Evolutionary conservation across 1,284 basidiomycete species (phyloP), one percentile per base, ranked within the genome.

Genomic region (Takashimella tepidaria): DNA sequence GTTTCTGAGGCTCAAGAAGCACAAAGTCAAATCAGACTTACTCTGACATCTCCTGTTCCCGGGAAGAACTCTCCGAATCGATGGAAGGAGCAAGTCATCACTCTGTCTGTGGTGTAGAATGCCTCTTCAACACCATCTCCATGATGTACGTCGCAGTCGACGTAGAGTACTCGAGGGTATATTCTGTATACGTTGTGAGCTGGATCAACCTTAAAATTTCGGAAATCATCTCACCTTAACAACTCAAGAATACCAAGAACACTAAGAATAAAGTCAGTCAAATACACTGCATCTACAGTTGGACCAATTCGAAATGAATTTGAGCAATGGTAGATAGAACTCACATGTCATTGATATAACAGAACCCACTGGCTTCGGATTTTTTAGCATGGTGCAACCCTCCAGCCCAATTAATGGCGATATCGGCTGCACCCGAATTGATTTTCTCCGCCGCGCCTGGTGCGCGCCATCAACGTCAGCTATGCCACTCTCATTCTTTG

Each of bases 81-180:
- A 80, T 98, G 96, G 72, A 98, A 96, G 41, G 88, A 88, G 71
- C 85, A 86, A 3, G 95, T 98, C 87, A 98, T 92, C 63, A 98
- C 95, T 50, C 95, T 81, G 72, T 98, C 89, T 3, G 92, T 97
- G 22, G 90, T 92, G 75, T 97, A 98, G 79, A 98, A 98, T 1
- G 95, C 96, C 72, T 98, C 95, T 68, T 98, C 95, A 31, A 98
- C 95, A 19, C 95, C 96, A 69, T 98, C 96, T 5, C 95, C 95
- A 56, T 98, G 95, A 73, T 98, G 95, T 53, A 92, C 92, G 75
- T 98, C 95, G 54, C 98, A 95, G 75, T 98, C 95, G 70, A 98
- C 89, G 75, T 98, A 98, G 22, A 98, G 79, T 2, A 98, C 93
- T 53, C 96, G 87, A 0, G 89, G 84, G 67, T 83, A 81, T 59